Evolutionary conservation across 352 stramenopile genomes (phyloP).

Genomic region (Poterioochromonas sp.): DNA sequence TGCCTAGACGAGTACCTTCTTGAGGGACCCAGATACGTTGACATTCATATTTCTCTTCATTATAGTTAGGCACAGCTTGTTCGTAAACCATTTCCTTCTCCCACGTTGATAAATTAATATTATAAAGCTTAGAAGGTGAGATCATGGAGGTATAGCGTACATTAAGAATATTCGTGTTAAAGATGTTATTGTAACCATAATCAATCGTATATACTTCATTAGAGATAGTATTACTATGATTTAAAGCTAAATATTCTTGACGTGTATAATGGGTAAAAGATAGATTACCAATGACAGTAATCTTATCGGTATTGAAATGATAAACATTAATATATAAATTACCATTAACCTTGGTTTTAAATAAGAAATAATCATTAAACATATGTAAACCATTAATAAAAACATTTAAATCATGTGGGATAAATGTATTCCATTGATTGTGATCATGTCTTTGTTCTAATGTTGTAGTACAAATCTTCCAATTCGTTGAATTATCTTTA

Average conservation of each 20-base stretch:
- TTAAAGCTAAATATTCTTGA: constrained; percentile 4
- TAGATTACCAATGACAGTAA: neutral
- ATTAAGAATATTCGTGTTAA: constrained; percentile 70
- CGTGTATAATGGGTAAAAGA: constrained; percentile 10
- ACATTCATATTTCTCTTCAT: constrained; percentile 77
- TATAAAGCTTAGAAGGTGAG: constrained; percentile 69
- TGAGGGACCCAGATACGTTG: constrained; percentile 73
- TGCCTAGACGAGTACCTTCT: constrained; percentile 64
- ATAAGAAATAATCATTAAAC: constrained; percentile 60
- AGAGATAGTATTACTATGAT: constrained; percentile 60
- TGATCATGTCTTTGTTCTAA: neutral
- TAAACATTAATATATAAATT: constrained; percentile 79
- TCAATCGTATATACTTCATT: constrained; percentile 76
- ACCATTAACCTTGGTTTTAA: constrained; percentile 88
- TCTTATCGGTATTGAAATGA: constrained; percentile 40
- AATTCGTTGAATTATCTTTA: neutral
- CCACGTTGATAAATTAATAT: constrained; percentile 62
- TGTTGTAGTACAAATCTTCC: neutral
- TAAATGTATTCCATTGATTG: neutral
- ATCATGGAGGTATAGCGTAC: constrained; percentile 84
- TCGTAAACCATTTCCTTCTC: constrained; percentile 74
- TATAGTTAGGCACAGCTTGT: constrained; percentile 78
- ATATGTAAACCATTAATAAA: neutral
- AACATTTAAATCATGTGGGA: neutral
- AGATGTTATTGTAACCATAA: constrained; percentile 67